Evolutionary conservation across 192 early-diverging fungal genomes (phyloP).

Genomic region (Mortierella antarctica): DNA sequence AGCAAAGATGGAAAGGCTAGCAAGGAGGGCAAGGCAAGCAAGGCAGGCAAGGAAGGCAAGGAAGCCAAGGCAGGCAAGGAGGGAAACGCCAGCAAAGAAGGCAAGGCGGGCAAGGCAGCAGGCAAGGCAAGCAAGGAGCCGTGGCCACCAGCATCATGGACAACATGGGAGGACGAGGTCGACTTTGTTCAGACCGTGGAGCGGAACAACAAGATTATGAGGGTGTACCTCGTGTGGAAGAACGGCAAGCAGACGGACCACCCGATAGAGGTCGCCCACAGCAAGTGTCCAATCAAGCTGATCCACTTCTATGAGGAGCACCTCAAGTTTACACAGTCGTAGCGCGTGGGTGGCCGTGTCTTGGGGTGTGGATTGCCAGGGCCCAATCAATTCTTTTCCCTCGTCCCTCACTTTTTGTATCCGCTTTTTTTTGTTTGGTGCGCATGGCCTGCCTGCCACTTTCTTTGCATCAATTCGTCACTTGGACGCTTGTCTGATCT

Average conservation of each 20-base stretch:
- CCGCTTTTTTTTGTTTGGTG: neutral
- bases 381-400: neutral
- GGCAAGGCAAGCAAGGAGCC: conserved; percentile 1
- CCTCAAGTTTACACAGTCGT: conserved; percentile 56
- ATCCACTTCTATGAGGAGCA: conserved; percentile 66
- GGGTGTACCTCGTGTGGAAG: conserved; percentile 60
- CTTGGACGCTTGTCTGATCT: no score
- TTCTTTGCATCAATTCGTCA: no score
- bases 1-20: neutral
- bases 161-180: conserved; percentile 36
- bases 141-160: conserved; percentile 28
- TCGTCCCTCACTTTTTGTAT: neutral
- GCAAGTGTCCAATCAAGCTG: conserved; percentile 58
- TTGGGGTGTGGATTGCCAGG: neutral
- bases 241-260: conserved; percentile 55
- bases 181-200: conserved; percentile 22
- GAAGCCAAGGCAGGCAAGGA: neutral
- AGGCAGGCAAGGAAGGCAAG: neutral
- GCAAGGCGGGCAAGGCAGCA: neutral
- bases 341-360: neutral
- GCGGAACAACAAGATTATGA: conserved; percentile 25
- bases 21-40: neutral
- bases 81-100: neutral
- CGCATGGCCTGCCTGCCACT: no score
- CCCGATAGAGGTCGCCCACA: conserved; percentile 44